phyloP scores from a whole-genome alignment of 441 rosid genomes.

The Jatropha multifida region DNA sequence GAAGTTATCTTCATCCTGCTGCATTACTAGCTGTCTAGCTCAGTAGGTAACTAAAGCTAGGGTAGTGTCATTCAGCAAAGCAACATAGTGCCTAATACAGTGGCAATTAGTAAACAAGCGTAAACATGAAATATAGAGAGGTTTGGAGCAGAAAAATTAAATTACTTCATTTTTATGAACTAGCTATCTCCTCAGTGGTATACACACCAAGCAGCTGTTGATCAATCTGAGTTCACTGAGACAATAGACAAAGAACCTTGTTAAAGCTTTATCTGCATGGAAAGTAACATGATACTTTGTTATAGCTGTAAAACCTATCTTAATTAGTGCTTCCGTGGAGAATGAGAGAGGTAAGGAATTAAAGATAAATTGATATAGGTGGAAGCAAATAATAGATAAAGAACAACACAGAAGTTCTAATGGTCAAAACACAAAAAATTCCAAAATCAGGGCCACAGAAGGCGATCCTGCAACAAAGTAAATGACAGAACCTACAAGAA shows the following conservation, averaged over 20 bases:
- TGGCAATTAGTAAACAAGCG: background rate
- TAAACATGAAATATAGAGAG: background rate
- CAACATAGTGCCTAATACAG: background rate
- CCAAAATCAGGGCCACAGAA: background rate
- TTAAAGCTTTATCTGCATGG: background rate
- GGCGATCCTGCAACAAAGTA: background rate
- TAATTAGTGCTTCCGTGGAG: background rate
- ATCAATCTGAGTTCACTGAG: constrained; percentile 26
- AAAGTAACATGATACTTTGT: background rate
- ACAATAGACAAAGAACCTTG: constrained; percentile 18
- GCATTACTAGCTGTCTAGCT: too few relatives aligned
- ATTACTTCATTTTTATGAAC: constrained; percentile 38
- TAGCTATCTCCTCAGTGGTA: constrained; percentile 23
- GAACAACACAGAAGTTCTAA: background rate
- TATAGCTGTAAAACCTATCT: background rate
- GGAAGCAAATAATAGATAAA: background rate
- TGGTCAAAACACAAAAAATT: background rate
- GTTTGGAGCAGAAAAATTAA: background rate
- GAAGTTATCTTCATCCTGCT: too few relatives aligned
- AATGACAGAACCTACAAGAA: background rate
- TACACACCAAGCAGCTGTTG: constrained; percentile 20
- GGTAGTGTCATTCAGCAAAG: background rate
- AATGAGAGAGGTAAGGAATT: background rate
- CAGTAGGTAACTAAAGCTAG: background rate
- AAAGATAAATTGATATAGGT: background rate